Evolutionary conservation across 495 filamentous ascomycete species (phyloP), one percentile per base, ranked within the genome.

Genomic region (Hypoxylon trugodes): DNA sequence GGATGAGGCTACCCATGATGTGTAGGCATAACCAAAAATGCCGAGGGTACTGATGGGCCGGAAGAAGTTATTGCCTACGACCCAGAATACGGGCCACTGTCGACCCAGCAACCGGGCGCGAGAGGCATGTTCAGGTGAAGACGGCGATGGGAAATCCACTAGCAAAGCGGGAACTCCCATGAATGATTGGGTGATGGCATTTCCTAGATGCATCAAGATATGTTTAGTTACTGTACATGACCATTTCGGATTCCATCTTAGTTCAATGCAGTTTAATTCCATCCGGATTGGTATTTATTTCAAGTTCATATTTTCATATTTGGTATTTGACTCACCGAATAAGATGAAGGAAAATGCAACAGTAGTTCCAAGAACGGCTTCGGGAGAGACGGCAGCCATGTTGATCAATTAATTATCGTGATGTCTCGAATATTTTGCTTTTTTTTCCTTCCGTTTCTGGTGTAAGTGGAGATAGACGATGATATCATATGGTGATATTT

Each of bases 181-280:
- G 69, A 77, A 79, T 33, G 79, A 81, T 70, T 82, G 78, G 6
- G 80, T 81, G 43, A 82, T 77, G 4, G 79, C 80, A 67, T 82
- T 82, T 13, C 79, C 78, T 82, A 49, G 22, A 42, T 13, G 12
- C 3, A 18, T 21, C 6, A 6, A 19, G 5, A 15, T n/a, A n/a
- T 47, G n/a, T 56, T 56, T 41, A 59, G 41, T 26, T 51, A 8
- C 45, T 21, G 50, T 36, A 16, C n/a, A 33, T 13, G 24, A 22
- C 9, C 37, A 5, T 41, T 41, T 21, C 9, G 7, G 1, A 22
- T 15, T 28, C 4, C 30, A 15, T 40, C 15, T 3, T 40, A 6
- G 6, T 18, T 6, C 16, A 18, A 13, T 2, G 32, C 8, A 36
- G 32, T 13, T 13, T 36, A 13, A 9, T 36, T 9, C 7, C 2